Conservation (phyloP, 352 stramenopile genomes). For the Phytophthora tubulina region DNA sequence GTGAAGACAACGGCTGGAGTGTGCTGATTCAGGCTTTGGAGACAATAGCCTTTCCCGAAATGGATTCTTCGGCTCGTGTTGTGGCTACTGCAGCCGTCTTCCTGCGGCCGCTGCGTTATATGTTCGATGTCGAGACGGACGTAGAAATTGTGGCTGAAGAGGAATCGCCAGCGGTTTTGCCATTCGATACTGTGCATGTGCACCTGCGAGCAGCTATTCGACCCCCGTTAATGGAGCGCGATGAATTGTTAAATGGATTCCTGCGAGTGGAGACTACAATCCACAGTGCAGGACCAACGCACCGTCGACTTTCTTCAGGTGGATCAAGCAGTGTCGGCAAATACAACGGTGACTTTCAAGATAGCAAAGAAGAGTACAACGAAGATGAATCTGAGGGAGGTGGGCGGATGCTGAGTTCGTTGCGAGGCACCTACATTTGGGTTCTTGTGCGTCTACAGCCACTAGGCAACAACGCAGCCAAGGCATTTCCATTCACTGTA, state of each 20-base stretch:
- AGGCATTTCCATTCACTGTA: slow-evolving; percentile 1
- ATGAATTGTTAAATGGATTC: slow-evolving; percentile 47
- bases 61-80: slow-evolving; percentile 25
- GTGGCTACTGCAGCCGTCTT: slow-evolving; percentile 55
- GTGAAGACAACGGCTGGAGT: not conserved
- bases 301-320: not conserved
- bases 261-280: slow-evolving; percentile 41
- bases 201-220: slow-evolving; percentile 44
- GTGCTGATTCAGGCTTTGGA: too few relatives aligned
- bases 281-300: slow-evolving; percentile 9
- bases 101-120: slow-evolving; percentile 61
- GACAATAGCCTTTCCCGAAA: not conserved
- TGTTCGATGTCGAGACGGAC: slow-evolving; percentile 68
- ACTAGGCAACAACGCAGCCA: slow-evolving; percentile 4
- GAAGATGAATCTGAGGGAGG: slow-evolving; percentile 12
- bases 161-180: slow-evolving; percentile 8
- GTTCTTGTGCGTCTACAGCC: slow-evolving; percentile 64
- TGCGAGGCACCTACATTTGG: slow-evolving; percentile 53
- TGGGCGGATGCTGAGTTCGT: slow-evolving; percentile 21
- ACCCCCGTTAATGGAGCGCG: slow-evolving; percentile 45
- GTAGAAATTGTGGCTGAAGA: slow-evolving; percentile 40
- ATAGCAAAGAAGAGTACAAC: slow-evolving; percentile 14
- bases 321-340: slow-evolving; percentile 1
- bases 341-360: slow-evolving; percentile 10
- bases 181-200: slow-evolving; percentile 47